These are phyloP conservation scores for Dianthus caryophyllus DNA, from an alignment of 148 eudicot genomes.

Conservation along the genomic window DNA sequence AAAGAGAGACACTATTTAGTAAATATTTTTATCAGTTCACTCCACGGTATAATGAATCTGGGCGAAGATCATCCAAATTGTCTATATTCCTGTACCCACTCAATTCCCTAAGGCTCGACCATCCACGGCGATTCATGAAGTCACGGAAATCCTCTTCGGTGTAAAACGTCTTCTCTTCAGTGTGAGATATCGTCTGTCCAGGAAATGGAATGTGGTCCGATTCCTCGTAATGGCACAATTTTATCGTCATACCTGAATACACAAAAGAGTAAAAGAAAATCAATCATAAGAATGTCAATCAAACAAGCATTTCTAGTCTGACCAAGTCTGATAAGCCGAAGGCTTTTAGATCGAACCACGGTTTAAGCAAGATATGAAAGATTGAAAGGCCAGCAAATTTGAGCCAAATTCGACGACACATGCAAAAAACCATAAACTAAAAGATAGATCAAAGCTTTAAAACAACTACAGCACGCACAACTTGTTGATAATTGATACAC, in stretches of 20 bases:
- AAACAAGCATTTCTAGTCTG: neutral
- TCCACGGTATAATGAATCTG: slow-evolving; percentile 68
- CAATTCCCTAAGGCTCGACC: slow-evolving; percentile 56
- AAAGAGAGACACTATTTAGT: too few relatives aligned
- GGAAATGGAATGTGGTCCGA: slow-evolving; percentile 50
- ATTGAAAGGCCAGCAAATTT: neutral
- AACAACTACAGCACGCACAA: neutral
- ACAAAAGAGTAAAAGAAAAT: neutral
- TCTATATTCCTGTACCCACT: slow-evolving; percentile 53
- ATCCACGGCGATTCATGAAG: slow-evolving; percentile 72
- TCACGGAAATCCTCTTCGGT: slow-evolving; percentile 74
- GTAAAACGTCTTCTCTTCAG: slow-evolving; percentile 77
- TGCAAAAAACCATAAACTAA: neutral
- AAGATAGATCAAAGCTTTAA: slow-evolving; percentile 1
- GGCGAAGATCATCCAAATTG: slow-evolving; percentile 67
- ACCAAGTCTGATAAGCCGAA: too few relatives aligned
- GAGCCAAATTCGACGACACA: neutral
- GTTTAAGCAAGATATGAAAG: neutral
- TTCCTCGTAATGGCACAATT: slow-evolving; percentile 62
- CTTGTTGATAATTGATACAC: neutral
- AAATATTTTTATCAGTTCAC: slow-evolving; percentile 35
- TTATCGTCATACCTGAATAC: slow-evolving; percentile 60
- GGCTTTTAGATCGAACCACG: too few relatives aligned
- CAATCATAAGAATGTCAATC: neutral
- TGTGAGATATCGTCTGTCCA: slow-evolving; percentile 42